A percentile compares a stretch with the other conserved stretches of the same genome.
Evolutionary conservation across 148 eudicot genomes (phyloP).

Genomic region (Chenopodium quinoa): DNA sequence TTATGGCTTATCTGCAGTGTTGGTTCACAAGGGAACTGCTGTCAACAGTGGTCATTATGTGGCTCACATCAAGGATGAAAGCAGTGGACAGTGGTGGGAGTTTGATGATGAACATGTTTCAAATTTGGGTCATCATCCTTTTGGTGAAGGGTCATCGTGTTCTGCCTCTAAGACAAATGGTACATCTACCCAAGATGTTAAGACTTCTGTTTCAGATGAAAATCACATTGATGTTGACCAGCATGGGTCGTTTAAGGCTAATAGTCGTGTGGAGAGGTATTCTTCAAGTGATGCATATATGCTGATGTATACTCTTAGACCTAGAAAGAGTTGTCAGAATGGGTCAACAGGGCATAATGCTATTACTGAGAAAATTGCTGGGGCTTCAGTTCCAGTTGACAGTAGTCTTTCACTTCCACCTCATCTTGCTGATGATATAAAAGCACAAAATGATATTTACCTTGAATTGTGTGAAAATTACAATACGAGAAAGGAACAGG

Average conservation of each 20-base stretch:
- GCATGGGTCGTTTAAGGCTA: constrained; percentile 28
- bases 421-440: constrained; percentile 71
- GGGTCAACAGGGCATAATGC: constrained; percentile 28
- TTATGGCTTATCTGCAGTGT: constrained; percentile 88
- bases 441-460: constrained; percentile 49
- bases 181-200: constrained; percentile 36
- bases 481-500: constrained; percentile 56
- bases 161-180: constrained; percentile 46
- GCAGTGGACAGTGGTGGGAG: constrained; percentile 90
- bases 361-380: constrained; percentile 29
- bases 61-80: constrained; percentile 86
- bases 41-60: constrained; percentile 94
- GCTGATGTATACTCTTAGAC: constrained; percentile 80
- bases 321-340: constrained; percentile 39
- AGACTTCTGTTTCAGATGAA: constrained; percentile 33
- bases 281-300: constrained; percentile 97
- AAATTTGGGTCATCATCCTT: constrained; percentile 76
- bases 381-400: constrained; percentile 25
- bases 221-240: constrained; percentile 30
- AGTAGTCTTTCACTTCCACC: constrained; percentile 52
- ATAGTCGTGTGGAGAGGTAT: constrained; percentile 47
- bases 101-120: constrained; percentile 96
- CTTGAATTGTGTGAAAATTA: constrained; percentile 60
- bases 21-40: constrained; percentile 96
- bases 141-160: constrained; percentile 67